Evolutionary conservation across 2,329 filamentous ascomycete species (phyloP), one percentile per base, ranked within the genome.

Genomic region (Exophiala lecanii-corni): DNA sequence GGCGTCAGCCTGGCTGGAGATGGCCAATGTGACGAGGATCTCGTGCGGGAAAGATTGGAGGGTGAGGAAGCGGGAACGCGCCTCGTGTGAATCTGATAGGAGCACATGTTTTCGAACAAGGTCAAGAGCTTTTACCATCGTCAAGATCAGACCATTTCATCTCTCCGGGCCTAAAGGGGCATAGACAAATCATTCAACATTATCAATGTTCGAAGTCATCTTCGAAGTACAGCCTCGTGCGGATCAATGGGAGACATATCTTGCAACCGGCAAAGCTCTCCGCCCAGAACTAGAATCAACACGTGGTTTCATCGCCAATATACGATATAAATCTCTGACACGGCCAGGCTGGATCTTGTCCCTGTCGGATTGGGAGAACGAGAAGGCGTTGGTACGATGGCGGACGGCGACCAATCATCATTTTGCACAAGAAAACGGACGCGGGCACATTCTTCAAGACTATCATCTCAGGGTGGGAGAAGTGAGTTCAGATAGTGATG

Each of bases 361-460:
- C 9, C 18, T 39, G 9, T 44, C 34, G 7, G 41, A 39, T 17
- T 42, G 39, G 39, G 31, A 42, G n/a, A 25, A 42, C 32, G 39
- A 42, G 16, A 42, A 42, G 32, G 31, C 39, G 17, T 21, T 42
- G 6, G 20, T 42, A 9, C 39, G 39, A 12, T 42, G 39, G 39
- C 39, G 39, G 4, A 42, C 39, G 31, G 16, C 33, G 31, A 30
- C 12, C 9, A 30, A 30, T 13, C 39, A 42, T 32, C 39, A 42
- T 20, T 9, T 21, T 15, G 39, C 39, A 5, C 39, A 42, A 16
- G 20, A 36, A 12, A 10, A 10, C 9, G 39, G 39, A 9, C 5
- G 39, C 3, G 18, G 15, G 3, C 5, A 26, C 6, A 36, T 42
- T 13, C 21, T 42, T 9, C 9, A 26, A 18, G 32, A 42, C 32